A percentile compares a stretch with the other conserved stretches of the same genome.
phyloP scores from a whole-genome alignment of 1,284 basidiomycete species.

The Bjerkandera adusta region DNA sequence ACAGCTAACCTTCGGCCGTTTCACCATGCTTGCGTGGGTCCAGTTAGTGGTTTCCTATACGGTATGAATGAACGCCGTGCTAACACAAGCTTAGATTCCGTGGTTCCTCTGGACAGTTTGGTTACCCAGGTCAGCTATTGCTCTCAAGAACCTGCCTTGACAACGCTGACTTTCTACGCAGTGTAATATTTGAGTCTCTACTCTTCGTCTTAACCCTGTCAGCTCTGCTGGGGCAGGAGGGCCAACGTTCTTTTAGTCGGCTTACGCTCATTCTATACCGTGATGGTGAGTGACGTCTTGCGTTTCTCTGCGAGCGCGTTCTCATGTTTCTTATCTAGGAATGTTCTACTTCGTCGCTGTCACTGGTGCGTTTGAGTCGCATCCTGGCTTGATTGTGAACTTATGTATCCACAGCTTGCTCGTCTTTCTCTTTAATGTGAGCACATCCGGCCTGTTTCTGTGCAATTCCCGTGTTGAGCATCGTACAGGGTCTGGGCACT shows the following conservation, averaged over 20 bases:
- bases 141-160: neutral
- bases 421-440: constrained; percentile 29
- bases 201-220: constrained; percentile 28
- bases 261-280: constrained; percentile 30
- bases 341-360: constrained; percentile 32
- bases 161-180: constrained; percentile 9
- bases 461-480: too few relatives aligned
- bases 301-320: neutral
- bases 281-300: constrained; percentile 22
- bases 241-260: constrained; percentile 24
- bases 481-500: constrained; percentile 29
- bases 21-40: constrained; percentile 28
- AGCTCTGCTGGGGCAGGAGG: constrained; percentile 25
- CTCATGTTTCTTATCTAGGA: constrained; percentile 14
- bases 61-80: neutral
- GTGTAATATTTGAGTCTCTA: constrained; percentile 30
- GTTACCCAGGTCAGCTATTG: constrained; percentile 26
- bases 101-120: constrained; percentile 29
- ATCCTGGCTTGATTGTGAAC: neutral
- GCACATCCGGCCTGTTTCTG: neutral
- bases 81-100: constrained; percentile 27
- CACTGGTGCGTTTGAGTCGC: constrained; percentile 26
- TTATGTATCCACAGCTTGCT: constrained; percentile 23
- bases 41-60: constrained; percentile 15
- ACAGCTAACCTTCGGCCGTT: constrained; percentile 25